Evolutionary conservation across 2,329 filamentous ascomycete species (phyloP).

Genomic region (Penicillium sp.): DNA sequence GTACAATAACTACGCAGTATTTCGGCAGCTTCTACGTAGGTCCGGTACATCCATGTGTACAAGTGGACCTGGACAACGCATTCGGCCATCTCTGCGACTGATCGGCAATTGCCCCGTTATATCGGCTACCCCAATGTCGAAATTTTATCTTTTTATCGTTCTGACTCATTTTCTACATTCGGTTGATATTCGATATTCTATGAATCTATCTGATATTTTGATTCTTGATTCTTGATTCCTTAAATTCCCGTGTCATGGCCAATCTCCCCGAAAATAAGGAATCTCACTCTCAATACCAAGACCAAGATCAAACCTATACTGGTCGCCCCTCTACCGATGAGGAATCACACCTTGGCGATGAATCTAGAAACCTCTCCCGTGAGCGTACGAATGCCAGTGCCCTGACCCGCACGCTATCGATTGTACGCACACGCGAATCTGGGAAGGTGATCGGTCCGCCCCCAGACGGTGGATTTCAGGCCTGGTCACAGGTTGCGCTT

Average conservation of each 20-base stretch:
- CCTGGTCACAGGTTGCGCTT: constrained; percentile 55
- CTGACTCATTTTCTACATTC: background rate
- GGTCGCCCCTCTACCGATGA: constrained; percentile 1
- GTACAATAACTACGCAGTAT: no score
- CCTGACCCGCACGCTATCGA: constrained; percentile 33
- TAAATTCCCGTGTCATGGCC: background rate
- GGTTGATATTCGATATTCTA: no score
- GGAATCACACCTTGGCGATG: constrained; percentile 1
- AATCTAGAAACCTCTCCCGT: constrained; percentile 19
- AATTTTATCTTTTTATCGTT: background rate
- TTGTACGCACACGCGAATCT: constrained; percentile 38
- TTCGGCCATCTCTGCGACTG: constrained; percentile 24
- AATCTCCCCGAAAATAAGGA: background rate
- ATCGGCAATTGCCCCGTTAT: constrained; percentile 1
- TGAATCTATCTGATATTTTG: no score
- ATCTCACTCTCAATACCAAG: background rate
- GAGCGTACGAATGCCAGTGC: constrained; percentile 28
- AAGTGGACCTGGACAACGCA: no score
- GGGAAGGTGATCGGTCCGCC: constrained; percentile 38
- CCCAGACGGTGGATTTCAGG: constrained; percentile 51
- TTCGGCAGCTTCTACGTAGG: no score
- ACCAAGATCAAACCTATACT: background rate
- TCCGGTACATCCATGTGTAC: no score
- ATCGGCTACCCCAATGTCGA: background rate
- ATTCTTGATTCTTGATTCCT: no score